Conservation (phyloP, 2,329 filamentous ascomycete species). For the Trichophyton rubrum region DNA sequence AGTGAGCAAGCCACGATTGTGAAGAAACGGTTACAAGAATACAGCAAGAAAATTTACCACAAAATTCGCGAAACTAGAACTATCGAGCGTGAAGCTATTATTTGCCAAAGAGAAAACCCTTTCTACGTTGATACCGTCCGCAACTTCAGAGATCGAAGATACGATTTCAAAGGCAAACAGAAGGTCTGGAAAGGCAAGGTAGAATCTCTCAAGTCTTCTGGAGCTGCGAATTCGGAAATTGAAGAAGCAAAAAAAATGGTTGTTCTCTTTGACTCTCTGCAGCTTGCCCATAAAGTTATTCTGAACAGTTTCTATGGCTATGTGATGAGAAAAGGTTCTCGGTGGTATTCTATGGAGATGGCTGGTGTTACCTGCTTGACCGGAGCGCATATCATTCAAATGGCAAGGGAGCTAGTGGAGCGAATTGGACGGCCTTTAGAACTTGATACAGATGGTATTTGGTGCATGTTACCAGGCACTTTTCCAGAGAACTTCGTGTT, state of each 20-base stretch:
- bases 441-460: conserved; percentile 96
- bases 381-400: conserved; percentile 89
- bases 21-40: conserved; percentile 78
- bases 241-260: conserved; percentile 99
- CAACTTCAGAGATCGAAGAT: conserved; percentile 90
- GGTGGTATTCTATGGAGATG: conserved; percentile 99
- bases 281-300: conserved; percentile 97
- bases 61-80: conserved; percentile 95
- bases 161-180: conserved; percentile 96
- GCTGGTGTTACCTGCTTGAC: conserved; percentile 95
- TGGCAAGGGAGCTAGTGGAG: conserved; percentile 87
- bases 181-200: conserved; percentile 99
- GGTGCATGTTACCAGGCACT: conserved; percentile 94
- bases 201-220: conserved; percentile 68
- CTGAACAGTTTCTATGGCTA: conserved; percentile 98
- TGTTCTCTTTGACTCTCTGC: conserved; percentile 84
- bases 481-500: conserved; percentile 96
- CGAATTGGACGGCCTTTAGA: conserved; percentile 85
- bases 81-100: conserved; percentile 88
- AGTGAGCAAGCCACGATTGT: conserved; percentile 74
- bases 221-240: conserved; percentile 61
- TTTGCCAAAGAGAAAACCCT: conserved; percentile 93
- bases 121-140: conserved; percentile 97
- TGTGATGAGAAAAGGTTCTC: conserved; percentile 96
- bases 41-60: conserved; percentile 98